Base-by-base conservation (phyloP, 2,329 filamentous ascomycete genomes). In the Aspergillus fumigatus region DNA sequence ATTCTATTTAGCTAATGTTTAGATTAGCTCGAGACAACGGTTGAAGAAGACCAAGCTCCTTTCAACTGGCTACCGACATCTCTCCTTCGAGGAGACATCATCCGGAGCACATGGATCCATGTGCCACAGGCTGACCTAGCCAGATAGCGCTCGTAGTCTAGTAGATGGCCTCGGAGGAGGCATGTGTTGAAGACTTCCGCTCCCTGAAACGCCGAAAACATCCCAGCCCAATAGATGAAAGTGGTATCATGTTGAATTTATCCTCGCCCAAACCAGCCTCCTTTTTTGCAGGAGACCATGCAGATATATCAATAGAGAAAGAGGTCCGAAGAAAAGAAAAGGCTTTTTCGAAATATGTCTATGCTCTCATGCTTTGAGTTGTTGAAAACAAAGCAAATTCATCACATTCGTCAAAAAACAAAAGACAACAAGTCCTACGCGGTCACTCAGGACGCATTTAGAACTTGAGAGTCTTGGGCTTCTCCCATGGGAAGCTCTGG, bases 401-500 rank as follows among this genome's bases (percentile, higher is more conserved):
- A 70, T 76, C 74, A 75, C 68, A 74, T 70, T 75, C 73, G 70
- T 77, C 69, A 75, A 65, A 69, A 66, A 56, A 61, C 62, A 60
- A 52, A 54, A 43, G 57, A 50, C 48, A 62, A 51, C 38, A 55
- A 50, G 49, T 45, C 63, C 59, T 61, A 62, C 62, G 53, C 59
- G 58, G 51, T 58, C 49, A 59, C 51, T 53, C 51, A 64, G 56
- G 14, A 41, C 57, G 56, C 65, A 70, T 76, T 85, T 96, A 97
- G 80, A 90, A 88, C 80, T 89, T 92, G 73, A 99, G 90, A 67
- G 83, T 71, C 90, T 96, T 97, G 73, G 94, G 93, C 86, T 97
- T 86, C 87, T 99, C 94, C 94, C 94, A 99, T 80, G 82, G 86
- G 86, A 99, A 99, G 78, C 78, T 82, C 86, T 96, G 94, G 89